These are phyloP conservation scores for Chlamydomonas sphaeroides DNA, from an alignment of 139 green algal species.

Conservation along the genomic window DNA sequence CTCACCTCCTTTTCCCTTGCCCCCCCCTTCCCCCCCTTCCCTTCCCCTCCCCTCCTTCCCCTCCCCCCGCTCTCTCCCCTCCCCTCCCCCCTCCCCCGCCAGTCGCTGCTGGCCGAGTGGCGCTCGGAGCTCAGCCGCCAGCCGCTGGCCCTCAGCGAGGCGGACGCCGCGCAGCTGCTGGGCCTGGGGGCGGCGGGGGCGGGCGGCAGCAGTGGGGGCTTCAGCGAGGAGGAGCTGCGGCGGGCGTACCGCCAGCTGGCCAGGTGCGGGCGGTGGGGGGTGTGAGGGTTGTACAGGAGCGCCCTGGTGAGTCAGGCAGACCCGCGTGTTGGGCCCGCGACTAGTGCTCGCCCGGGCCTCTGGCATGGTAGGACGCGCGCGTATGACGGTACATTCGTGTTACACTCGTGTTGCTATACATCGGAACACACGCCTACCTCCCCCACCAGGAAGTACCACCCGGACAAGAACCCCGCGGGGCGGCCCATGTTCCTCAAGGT, in stretches of 20 bases:
- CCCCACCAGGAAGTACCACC: constrained; percentile 78
- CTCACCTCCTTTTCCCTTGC: neutral
- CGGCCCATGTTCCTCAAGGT: constrained; percentile 80
- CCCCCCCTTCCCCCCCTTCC: neutral
- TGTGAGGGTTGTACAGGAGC: no score
- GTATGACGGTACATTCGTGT: no score
- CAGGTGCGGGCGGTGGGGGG: neutral
- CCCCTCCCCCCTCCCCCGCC: neutral
- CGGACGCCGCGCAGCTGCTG: constrained; percentile 74
- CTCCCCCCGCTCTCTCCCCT: neutral
- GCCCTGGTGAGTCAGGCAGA: no score
- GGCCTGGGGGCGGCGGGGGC: constrained; percentile 56
- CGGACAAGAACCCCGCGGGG: constrained; percentile 94
- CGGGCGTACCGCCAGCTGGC: constrained; percentile 81
- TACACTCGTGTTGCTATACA: no score
- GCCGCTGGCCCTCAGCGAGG: constrained; percentile 76
- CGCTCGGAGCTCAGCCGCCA: constrained; percentile 80
- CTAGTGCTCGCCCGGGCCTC: no score
- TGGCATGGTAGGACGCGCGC: neutral
- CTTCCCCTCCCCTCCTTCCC: neutral
- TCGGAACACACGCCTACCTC: neutral
- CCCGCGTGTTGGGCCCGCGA: no score
- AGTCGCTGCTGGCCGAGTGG: constrained; percentile 90
- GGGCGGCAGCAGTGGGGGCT: constrained; percentile 77
- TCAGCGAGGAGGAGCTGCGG: constrained; percentile 84